Percentiles rank a stretch among this genome's conserved stretches.
These are phyloP conservation scores for barley (Hordeum vulgare) DNA, from an alignment of 176 grass and related monocot genomes.

Conservation along the genomic window MorexV3_pseudomolecules_assembly NC_058524.1:21828312-21828811, in stretches of 20 bases:
- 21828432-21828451: not conserved
- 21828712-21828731: conserved; percentile 51
- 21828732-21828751: not conserved
- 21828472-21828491: not conserved
- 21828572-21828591: conserved; percentile 33
- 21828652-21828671: conserved; percentile 54
- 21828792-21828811: too few species aligned
- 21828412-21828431: not conserved
- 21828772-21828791: too few species aligned
- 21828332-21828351: not conserved
- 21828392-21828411: not conserved
- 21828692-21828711: conserved; percentile 52
- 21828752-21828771: too few species aligned
- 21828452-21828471: not conserved
- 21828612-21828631: conserved; percentile 27
- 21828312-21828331: conserved; percentile 17
- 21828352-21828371: not conserved
- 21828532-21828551: not conserved
- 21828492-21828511: not conserved
- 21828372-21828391: not conserved
- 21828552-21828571: conserved; percentile 11
- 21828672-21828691: conserved; percentile 44
- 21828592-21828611: conserved; percentile 69
- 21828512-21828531: not conserved
- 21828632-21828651: conserved; percentile 23